Conservation (phyloP, 345 rosid genomes). For the Gossypioides kirkii region DNA sequence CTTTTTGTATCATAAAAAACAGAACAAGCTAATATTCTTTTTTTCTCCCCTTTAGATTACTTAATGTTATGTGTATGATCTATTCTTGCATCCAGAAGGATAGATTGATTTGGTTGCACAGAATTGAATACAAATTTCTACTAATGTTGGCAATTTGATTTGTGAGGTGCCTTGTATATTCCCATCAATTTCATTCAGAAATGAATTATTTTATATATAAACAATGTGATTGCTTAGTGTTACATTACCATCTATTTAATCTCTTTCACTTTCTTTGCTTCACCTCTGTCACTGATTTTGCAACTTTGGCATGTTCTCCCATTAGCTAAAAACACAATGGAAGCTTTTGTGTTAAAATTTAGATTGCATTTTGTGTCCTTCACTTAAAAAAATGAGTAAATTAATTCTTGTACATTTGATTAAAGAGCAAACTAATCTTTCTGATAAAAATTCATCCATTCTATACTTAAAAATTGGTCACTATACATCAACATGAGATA, state of each 20-base stretch:
- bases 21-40: neutral
- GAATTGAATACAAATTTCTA: slow-evolving; percentile 28
- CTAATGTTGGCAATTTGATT: slow-evolving; percentile 20
- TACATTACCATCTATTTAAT: neutral
- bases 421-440: fast-evolving
- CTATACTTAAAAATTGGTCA: too few relatives aligned
- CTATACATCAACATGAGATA: too few relatives aligned
- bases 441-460: too few relatives aligned
- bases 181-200: slow-evolving; percentile 5
- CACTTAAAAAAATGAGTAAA: too few relatives aligned
- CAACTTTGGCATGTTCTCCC: neutral
- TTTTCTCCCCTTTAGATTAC: slow-evolving; percentile 13
- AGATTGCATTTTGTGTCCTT: too few relatives aligned
- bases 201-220: neutral
- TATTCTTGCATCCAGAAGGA: slow-evolving; percentile 24
- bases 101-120: slow-evolving; percentile 14
- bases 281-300: too few relatives aligned
- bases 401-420: too few relatives aligned
- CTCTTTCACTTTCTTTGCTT: too few relatives aligned
- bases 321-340: neutral
- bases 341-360: too few relatives aligned
- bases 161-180: neutral
- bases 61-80: slow-evolving; percentile 11
- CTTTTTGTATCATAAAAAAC: slow-evolving; percentile 22
- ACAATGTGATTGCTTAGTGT: neutral